Percentiles rank a stretch among this genome's conserved stretches.
phyloP scores from a whole-genome alignment of 2,329 filamentous ascomycete species.

The Hypoxylon sp. region DNA sequence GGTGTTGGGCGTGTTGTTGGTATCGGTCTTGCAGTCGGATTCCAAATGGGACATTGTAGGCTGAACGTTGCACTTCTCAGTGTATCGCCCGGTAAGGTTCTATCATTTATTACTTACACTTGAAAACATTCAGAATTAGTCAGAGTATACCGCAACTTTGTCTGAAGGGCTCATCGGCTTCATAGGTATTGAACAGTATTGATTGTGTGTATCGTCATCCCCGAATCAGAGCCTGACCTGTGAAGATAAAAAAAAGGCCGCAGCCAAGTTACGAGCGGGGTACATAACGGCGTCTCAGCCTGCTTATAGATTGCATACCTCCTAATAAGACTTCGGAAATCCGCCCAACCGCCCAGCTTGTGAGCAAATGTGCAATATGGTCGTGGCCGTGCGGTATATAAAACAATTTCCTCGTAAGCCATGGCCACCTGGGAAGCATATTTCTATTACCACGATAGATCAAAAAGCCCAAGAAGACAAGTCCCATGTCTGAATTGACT shows the following conservation, averaged over 20 bases:
- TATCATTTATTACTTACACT: background rate
- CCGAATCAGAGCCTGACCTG: background rate
- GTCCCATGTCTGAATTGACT: background rate
- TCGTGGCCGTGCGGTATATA: background rate
- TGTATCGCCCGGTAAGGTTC: background rate
- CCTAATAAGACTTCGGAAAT: background rate
- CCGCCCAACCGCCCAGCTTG: background rate
- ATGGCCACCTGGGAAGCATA: background rate
- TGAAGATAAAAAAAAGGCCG: background rate
- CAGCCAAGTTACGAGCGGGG: background rate
- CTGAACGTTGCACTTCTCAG: background rate
- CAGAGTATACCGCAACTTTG: background rate
- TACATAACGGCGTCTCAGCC: conserved; percentile 9
- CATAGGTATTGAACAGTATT: background rate
- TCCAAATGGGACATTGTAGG: background rate
- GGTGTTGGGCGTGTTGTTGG: background rate
- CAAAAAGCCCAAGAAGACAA: background rate
- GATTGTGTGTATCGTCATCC: background rate
- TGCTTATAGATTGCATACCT: conserved; percentile 1
- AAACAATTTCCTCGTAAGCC: background rate
- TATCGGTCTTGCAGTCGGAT: background rate
- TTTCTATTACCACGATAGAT: background rate
- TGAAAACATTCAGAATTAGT: background rate
- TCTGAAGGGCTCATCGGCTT: background rate
- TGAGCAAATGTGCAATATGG: background rate